Evolutionary conservation across 2,329 filamentous ascomycete species (phyloP).

Genomic region (Claviceps purpurea): DNA sequence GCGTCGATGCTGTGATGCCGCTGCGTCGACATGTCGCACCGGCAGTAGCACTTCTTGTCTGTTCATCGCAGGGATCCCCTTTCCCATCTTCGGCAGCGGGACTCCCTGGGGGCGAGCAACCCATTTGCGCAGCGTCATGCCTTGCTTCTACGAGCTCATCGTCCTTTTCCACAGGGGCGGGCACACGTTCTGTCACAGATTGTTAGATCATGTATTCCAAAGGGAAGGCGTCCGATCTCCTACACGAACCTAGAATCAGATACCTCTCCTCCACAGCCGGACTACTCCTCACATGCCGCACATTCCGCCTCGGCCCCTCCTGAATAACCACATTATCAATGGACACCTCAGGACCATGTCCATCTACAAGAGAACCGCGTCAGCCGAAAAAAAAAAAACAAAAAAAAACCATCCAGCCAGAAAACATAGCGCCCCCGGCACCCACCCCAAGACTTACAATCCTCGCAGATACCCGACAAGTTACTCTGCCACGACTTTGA

Average conservation of each 20-base stretch:
- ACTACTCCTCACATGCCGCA: not conserved
- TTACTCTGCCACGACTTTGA: not conserved
- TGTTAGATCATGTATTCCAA: not conserved
- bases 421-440: too few species aligned
- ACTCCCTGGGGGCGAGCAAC: not conserved
- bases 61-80: not conserved
- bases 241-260: not conserved
- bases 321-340: not conserved
- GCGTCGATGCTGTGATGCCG: conserved; percentile 13
- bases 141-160: not conserved
- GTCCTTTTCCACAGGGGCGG: not conserved
- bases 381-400: too few species aligned
- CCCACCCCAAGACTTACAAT: too few species aligned
- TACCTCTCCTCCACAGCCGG: not conserved
- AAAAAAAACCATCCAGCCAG: too few species aligned
- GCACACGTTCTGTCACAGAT: not conserved
- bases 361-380: too few species aligned
- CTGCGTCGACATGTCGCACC: conserved; percentile 8
- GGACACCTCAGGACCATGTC: not conserved
- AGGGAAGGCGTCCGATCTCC: too few species aligned
- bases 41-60: not conserved
- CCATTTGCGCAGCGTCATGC: not conserved
- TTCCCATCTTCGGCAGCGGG: not conserved
- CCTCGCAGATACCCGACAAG: not conserved
- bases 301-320: conserved; percentile 1